Evolutionary conservation across 768 basidiomycete species (phyloP).

Genomic region (Boletus tomentosulus): DNA sequence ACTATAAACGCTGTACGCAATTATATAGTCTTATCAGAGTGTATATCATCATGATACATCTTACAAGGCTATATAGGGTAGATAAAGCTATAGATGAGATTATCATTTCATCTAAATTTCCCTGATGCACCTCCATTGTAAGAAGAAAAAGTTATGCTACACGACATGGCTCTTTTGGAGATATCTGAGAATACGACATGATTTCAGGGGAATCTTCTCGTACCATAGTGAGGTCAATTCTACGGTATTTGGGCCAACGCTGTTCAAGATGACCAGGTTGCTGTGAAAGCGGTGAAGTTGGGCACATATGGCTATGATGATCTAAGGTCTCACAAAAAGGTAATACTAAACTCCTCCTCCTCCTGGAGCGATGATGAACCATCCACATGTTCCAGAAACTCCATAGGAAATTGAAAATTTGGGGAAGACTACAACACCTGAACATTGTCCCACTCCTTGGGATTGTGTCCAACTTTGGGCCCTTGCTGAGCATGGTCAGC

Average conservation of each 20-base stretch:
- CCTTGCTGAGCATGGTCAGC: constrained; percentile 29
- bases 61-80: no score
- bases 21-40: no score
- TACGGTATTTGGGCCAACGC: neutral
- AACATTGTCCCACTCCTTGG: constrained; percentile 33
- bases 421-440: constrained; percentile 10
- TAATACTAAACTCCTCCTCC: neutral
- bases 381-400: constrained; percentile 15
- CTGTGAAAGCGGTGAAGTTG: constrained; percentile 18
- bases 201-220: neutral
- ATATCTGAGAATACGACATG: constrained; percentile 25
- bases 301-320: neutral
- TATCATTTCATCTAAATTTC: no score
- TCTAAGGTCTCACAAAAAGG: constrained; percentile 8
- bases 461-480: constrained; percentile 28
- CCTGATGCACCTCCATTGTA: neutral
- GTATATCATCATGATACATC: no score
- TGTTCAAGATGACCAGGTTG: constrained; percentile 11
- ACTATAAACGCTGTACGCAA: no score
- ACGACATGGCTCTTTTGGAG: constrained; percentile 14
- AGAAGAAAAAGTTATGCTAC: constrained; percentile 6
- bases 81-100: no score
- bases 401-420: constrained; percentile 27
- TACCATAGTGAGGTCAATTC: constrained; percentile 1
- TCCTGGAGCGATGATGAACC: neutral